Percentiles rank a stretch among this genome's conserved stretches.
These are phyloP conservation scores for Lycium barbarum DNA, from an alignment of 257 asterid species.

Conservation along the genomic window DNA sequence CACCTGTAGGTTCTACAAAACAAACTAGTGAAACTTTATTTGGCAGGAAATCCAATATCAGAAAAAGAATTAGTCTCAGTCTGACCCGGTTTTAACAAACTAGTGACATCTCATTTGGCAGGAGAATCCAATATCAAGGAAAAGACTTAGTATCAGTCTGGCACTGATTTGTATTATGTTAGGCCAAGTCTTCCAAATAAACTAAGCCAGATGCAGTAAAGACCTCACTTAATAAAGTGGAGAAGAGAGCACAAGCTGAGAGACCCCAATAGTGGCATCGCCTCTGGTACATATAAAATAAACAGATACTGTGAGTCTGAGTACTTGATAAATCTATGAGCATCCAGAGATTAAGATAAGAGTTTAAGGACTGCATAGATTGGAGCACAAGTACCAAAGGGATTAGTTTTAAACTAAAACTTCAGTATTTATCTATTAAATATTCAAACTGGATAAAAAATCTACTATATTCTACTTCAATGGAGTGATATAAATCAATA, in stretches of 20 bases:
- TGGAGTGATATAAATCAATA: neutral
- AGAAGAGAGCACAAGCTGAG: neutral
- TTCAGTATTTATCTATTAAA: neutral
- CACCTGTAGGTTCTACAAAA: neutral
- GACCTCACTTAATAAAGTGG: neutral
- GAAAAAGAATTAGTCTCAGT: neutral
- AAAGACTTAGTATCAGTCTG: neutral
- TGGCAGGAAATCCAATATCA: neutral
- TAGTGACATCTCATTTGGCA: neutral
- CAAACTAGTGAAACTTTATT: neutral
- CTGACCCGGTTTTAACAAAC: neutral
- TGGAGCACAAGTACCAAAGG: neutral
- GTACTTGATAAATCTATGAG: neutral
- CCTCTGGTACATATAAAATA: neutral
- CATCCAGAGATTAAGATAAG: neutral
- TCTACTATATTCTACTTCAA: neutral
- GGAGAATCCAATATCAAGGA: neutral
- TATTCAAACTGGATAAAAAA: neutral
- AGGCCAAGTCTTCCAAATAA: neutral
- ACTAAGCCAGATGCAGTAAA: neutral
- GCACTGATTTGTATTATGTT: conserved; percentile 9
- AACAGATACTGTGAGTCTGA: neutral
- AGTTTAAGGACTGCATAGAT: neutral
- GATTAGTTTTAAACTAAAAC: neutral
- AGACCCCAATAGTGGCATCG: neutral